Conservation (phyloP, 2,329 filamentous ascomycete species). For the Fusarium tuaranense region DNA sequence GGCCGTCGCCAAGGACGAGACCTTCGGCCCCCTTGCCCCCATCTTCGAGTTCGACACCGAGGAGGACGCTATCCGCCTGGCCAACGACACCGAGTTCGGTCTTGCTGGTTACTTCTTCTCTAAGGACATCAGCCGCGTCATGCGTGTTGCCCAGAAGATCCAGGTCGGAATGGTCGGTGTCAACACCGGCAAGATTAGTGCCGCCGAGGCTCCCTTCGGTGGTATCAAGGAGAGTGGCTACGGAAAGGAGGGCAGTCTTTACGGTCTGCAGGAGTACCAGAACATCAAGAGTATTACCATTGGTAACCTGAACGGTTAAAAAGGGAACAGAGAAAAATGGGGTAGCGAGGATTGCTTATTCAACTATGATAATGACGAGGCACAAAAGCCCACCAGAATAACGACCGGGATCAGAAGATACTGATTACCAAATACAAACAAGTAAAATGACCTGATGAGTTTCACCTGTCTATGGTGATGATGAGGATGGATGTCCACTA, state of each 20-base stretch:
- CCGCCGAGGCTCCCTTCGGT: conserved; percentile 50
- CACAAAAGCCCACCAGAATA: conserved; percentile 23
- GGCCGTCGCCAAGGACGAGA: conserved; percentile 47
- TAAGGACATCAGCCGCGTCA: conserved; percentile 51
- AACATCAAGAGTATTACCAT: conserved; percentile 59
- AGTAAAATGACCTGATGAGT: conserved; percentile 9
- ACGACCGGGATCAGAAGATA: conserved; percentile 10
- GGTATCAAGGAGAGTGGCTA: conserved; percentile 52
- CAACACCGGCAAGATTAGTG: conserved; percentile 50
- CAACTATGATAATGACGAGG: conserved; percentile 43
- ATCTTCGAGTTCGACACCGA: conserved; percentile 51
- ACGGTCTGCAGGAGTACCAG: conserved; percentile 59
- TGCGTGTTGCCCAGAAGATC: conserved; percentile 63
- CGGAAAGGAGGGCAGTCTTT: conserved; percentile 56
- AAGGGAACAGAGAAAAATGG: not conserved
- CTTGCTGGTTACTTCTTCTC: conserved; percentile 52
- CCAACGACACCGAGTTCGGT: conserved; percentile 56
- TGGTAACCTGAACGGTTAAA: conserved; percentile 43
- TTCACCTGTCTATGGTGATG: not conserved
- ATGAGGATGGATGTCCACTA: not conserved
- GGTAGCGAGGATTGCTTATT: conserved; percentile 33
- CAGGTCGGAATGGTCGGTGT: conserved; percentile 77
- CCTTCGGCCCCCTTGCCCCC: conserved; percentile 48
- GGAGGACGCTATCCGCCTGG: conserved; percentile 52
- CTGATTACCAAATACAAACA: conserved; percentile 16